phyloP scores from a whole-genome alignment of 73 alveolate species.

The Tetrahymena malaccensis region DNA sequence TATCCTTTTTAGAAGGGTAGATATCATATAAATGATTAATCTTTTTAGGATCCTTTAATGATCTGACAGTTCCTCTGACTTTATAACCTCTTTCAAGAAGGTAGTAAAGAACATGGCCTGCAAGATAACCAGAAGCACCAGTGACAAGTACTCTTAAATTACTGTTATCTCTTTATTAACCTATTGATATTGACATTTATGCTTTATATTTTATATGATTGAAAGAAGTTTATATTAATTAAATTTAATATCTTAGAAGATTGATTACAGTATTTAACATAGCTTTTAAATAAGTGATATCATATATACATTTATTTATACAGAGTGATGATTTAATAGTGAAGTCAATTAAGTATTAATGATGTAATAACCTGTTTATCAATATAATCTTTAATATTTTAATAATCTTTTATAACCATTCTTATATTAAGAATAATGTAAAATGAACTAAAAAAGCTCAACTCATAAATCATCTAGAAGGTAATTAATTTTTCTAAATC shows the following conservation, averaged over 20 bases:
- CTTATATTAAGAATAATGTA: neutral
- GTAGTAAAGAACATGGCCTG: neutral
- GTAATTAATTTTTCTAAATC: no score
- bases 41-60: neutral
- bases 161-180: neutral
- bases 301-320: no score
- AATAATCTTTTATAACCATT: neutral
- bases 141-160: neutral
- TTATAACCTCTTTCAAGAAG: constrained; percentile 11
- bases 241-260: neutral
- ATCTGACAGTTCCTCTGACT: constrained; percentile 54
- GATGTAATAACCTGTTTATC: neutral
- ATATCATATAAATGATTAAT: constrained; percentile 17
- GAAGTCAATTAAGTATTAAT: neutral
- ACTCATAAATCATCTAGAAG: neutral
- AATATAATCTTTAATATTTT: no score
- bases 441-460: neutral
- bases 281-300: neutral
- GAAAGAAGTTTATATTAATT: no score
- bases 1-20: constrained; percentile 8
- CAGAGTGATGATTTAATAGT: neutral
- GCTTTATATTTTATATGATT: no score
- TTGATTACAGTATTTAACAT: neutral
- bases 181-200: neutral
- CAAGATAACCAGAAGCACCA: neutral